phyloP scores from a whole-genome alignment of 179 eudicot species.

The Pouteria campechiana region DNA sequence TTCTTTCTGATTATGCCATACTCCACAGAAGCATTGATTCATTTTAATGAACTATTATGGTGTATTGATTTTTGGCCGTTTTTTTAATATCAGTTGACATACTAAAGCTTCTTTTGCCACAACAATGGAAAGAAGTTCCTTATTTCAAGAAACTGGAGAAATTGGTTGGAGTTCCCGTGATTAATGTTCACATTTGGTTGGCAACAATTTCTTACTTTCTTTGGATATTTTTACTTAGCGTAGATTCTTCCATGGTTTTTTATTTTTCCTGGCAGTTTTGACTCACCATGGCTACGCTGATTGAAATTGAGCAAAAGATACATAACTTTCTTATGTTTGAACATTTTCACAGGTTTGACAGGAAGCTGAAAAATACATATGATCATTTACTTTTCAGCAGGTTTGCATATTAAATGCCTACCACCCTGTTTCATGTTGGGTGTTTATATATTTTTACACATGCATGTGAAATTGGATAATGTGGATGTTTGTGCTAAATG shows the following conservation, averaged over 20 bases:
- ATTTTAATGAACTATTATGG: too few relatives aligned
- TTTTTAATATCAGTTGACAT: constrained; percentile 64
- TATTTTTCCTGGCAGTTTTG: too few relatives aligned
- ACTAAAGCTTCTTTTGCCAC: constrained; percentile 81
- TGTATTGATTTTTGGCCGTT: too few relatives aligned
- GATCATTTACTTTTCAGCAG: constrained; percentile 98
- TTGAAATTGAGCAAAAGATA: too few relatives aligned
- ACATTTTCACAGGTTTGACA: constrained; percentile 98
- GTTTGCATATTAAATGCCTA: constrained; percentile 15
- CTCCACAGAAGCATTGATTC: constrained; percentile 7
- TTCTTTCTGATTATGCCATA: neutral
- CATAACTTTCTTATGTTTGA: too few relatives aligned
- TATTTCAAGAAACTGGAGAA: constrained; percentile 86
- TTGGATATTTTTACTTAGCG: too few relatives aligned
- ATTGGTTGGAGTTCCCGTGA: constrained; percentile 96
- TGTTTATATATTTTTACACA: too few relatives aligned
- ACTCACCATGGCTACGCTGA: too few relatives aligned
- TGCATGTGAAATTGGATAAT: too few relatives aligned
- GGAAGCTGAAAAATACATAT: constrained; percentile 77
- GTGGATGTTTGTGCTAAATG: too few relatives aligned
- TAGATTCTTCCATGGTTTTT: too few relatives aligned
- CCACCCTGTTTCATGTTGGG: neutral
- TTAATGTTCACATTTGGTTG: constrained; percentile 97
- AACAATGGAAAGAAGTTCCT: constrained; percentile 71
- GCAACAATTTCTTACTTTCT: constrained; percentile 19